Evolutionary conservation across 257 asterid genomes (phyloP).

Genomic region (Nicotiana attenuata): DNA sequence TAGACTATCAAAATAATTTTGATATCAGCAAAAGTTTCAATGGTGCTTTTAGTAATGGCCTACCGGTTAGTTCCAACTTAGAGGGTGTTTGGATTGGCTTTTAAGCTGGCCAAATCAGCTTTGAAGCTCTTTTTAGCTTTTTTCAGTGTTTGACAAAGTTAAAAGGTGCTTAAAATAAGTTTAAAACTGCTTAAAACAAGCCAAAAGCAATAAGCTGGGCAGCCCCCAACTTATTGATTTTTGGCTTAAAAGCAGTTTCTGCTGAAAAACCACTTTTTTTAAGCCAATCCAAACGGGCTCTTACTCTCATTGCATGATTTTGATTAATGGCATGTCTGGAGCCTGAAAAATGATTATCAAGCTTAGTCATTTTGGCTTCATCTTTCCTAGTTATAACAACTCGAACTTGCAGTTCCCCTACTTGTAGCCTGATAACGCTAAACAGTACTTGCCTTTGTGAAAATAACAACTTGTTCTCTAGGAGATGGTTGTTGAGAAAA

Average conservation of each 20-base stretch:
- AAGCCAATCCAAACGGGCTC: too few species aligned
- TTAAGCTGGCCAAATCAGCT: too few species aligned
- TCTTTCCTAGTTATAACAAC: not conserved
- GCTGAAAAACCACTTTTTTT: too few species aligned
- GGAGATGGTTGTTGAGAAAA: not conserved
- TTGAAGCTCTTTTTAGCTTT: too few species aligned
- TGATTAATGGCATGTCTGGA: not conserved
- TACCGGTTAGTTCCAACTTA: not conserved
- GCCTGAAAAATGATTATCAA: not conserved
- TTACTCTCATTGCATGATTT: not conserved
- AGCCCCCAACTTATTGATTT: too few species aligned
- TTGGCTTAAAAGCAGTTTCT: too few species aligned
- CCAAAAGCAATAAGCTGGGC: too few species aligned
- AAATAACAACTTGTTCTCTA: not conserved
- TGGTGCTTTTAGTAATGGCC: not conserved
- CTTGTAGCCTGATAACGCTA: not conserved
- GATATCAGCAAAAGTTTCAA: not conserved
- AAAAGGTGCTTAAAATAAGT: too few species aligned
- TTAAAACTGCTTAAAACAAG: too few species aligned
- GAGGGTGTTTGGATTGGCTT: too few species aligned
- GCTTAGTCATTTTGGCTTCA: not conserved
- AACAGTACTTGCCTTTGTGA: not conserved
- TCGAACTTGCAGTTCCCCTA: not conserved
- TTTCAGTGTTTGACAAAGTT: too few species aligned
- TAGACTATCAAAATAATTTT: not conserved